A percentile compares a stretch with the other conserved stretches of the same genome.
These are phyloP conservation scores for Acidiella bohemica DNA, from an alignment of 495 filamentous ascomycete genomes.

Conservation along the genomic window DNA sequence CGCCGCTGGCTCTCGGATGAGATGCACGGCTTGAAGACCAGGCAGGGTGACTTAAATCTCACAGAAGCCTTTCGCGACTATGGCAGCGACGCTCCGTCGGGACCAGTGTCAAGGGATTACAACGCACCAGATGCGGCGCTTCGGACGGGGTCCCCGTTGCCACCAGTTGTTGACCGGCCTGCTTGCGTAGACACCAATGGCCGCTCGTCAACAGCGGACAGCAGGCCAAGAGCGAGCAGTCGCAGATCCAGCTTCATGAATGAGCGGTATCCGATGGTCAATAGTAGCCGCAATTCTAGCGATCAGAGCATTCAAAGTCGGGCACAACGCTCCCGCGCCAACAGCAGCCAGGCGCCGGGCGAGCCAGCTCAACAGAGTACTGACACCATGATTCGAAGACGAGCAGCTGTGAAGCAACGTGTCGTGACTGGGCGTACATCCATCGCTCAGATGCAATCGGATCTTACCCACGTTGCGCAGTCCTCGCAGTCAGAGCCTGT, in stretches of 20 bases:
- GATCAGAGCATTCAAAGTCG: constrained; percentile 5
- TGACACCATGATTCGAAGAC: not conserved
- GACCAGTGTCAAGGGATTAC: constrained; percentile 5
- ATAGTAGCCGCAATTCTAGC: constrained; percentile 17
- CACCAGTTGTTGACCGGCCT: not conserved
- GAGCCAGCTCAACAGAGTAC: not conserved
- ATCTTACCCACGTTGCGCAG: not conserved
- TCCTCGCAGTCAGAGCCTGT: too few relatives aligned
- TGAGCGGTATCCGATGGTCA: constrained; percentile 25
- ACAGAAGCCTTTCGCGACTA: constrained; percentile 2
- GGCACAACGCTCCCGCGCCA: not conserved
- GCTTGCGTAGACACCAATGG: not conserved
- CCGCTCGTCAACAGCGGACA: too few relatives aligned
- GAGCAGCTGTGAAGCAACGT: not conserved
- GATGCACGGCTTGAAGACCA: constrained; percentile 18
- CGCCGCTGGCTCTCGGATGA: constrained; percentile 26
- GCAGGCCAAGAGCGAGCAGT: constrained; percentile 4
- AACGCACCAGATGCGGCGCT: constrained; percentile 5
- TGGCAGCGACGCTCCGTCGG: not conserved
- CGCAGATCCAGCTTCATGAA: constrained; percentile 23
- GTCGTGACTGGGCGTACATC: constrained; percentile 12
- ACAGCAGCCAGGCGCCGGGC: not conserved
- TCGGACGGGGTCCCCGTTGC: not conserved
- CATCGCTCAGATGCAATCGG: constrained; percentile 5
- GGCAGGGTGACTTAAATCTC: constrained; percentile 12